Base-by-base conservation (phyloP, 1,139 yeast species). In the Sugiyamaella neomexicana region DNA sequence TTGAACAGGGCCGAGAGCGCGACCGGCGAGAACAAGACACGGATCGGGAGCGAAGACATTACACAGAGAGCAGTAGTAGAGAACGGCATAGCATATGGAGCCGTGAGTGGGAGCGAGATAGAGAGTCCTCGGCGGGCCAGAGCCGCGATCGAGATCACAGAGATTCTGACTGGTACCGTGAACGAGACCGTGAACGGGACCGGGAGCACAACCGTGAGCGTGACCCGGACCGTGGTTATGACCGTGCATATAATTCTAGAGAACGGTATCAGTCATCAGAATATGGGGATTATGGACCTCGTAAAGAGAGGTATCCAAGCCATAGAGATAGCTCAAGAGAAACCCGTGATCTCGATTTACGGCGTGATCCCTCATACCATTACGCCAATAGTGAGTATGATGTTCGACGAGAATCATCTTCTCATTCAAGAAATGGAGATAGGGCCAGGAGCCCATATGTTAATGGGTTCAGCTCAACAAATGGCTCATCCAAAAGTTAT, bases 31-130 rank as follows among this genome's bases (percentile, higher is more conserved):
- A 20, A 13, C 36, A 10, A 2, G 46, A 40, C 12, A 42, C 41
- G 3, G 53, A 36, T 17, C 49, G 44, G 4, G 41, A 34, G 17
- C 13, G 29, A 12, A 20, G 13, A 12, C 23, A 13, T 27, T 20
- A 3, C 25, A 20, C 25, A 20, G 25, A 20, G 25, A 20, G 25
- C 25, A 20, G 25, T 5, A 20, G 25, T 34, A 2, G 27, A 10
- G 45, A 31, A 34, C 20, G 50, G 7, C 13, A 46, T 16, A 37
- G 50, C 12, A 25, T 17, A 8, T 45, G 50, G 10, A 32, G 36
- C 9, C 52, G 17, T 36, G 49, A 27, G 7, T 27, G 13, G 7
- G 27, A 29, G 16, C 48, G 34, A 9, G 47, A 31, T 10, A 44
- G 39, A n/a, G 15, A 17, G 9, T 37, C 7, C 12, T 10, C 23